These are phyloP conservation scores for Reutealis trisperma DNA, from an alignment of 345 rosid species.

Conservation along the genomic window DNA sequence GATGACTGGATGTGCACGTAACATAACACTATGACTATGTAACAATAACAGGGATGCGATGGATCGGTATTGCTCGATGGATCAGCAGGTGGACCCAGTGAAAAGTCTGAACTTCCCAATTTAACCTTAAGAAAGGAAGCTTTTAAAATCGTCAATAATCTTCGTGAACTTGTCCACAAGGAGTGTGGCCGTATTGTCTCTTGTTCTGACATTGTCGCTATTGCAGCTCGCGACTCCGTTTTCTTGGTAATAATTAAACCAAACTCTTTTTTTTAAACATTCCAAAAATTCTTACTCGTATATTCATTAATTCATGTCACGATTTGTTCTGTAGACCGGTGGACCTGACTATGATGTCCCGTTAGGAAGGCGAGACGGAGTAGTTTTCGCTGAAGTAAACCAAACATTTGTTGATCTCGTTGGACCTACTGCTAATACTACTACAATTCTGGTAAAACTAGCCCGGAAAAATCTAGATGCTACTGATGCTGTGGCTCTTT, in stretches of 20 bases:
- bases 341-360: conserved; percentile 80
- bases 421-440: conserved; percentile 45
- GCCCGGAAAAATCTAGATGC: conserved; percentile 49
- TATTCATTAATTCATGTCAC: too few relatives aligned
- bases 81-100: conserved; percentile 85
- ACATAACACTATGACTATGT: too few relatives aligned
- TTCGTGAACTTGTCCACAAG: conserved; percentile 40
- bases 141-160: conserved; percentile 50
- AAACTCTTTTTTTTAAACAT: too few relatives aligned
- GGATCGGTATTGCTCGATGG: conserved; percentile 81
- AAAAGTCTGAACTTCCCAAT: conserved; percentile 71
- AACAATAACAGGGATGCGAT: conserved; percentile 66
- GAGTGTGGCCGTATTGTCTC: conserved; percentile 59
- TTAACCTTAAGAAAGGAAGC: conserved; percentile 42
- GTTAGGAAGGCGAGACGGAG: conserved; percentile 73
- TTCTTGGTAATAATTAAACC: conserved; percentile 35
- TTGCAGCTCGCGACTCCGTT: conserved; percentile 67
- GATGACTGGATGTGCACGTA: too few relatives aligned
- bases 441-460: conserved; percentile 40
- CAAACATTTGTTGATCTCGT: conserved; percentile 60
- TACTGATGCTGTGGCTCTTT: conserved; percentile 79
- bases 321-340: conserved; percentile 50
- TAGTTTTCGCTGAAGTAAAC: conserved; percentile 45
- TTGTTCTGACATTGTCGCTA: conserved; percentile 54
- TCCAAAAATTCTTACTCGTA: too few relatives aligned